phyloP scores from a whole-genome alignment of 2,329 filamentous ascomycete species.

The Trichoderma pleuroti region DNA sequence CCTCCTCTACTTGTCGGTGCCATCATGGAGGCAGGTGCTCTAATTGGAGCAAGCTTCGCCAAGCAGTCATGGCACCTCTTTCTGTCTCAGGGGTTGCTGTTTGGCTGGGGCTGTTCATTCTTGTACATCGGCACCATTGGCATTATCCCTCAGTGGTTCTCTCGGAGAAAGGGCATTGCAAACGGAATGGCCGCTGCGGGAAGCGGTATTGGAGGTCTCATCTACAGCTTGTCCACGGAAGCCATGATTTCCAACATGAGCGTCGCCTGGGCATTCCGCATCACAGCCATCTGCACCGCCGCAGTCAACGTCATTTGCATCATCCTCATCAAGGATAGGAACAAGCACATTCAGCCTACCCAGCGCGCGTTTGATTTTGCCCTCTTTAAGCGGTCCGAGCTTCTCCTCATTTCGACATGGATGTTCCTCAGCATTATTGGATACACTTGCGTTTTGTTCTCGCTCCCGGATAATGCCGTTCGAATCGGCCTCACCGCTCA shows the following conservation, averaged over 20 bases:
- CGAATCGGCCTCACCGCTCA: constrained; percentile 54
- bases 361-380: constrained; percentile 18
- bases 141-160: constrained; percentile 61
- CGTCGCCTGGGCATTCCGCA: constrained; percentile 54
- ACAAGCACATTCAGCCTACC: not conserved
- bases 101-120: constrained; percentile 60
- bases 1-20: constrained; percentile 49
- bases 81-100: constrained; percentile 55
- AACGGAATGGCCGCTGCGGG: constrained; percentile 55
- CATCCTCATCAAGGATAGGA: constrained; percentile 53
- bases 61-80: constrained; percentile 58
- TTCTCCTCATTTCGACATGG: constrained; percentile 55
- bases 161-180: constrained; percentile 50
- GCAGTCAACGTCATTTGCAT: constrained; percentile 54
- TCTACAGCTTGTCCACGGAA: constrained; percentile 25
- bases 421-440: constrained; percentile 61
- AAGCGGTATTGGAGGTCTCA: constrained; percentile 39
- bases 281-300: constrained; percentile 46
- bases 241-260: constrained; percentile 54
- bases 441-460: constrained; percentile 63
- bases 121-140: constrained; percentile 54
- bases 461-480: constrained; percentile 58
- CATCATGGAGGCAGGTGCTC: constrained; percentile 46
- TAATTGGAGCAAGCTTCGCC: constrained; percentile 53
- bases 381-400: constrained; percentile 44